These are phyloP conservation scores for Saccharomycopsis vini DNA, from an alignment of 805 yeast genomes.

Conservation along the genomic window DNA sequence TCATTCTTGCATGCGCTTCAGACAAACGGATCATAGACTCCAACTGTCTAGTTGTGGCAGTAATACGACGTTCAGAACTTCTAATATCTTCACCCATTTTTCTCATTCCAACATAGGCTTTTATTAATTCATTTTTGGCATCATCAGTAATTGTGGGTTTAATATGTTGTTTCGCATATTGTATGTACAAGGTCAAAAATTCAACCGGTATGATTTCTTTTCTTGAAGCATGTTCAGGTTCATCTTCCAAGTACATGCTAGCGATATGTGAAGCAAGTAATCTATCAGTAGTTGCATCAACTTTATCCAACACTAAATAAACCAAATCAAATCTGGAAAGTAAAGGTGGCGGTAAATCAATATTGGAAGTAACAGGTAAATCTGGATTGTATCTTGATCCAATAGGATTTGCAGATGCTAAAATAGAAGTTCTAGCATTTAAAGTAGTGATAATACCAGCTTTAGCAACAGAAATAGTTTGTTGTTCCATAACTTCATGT, in stretches of 20 bases:
- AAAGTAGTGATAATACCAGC: constrained; percentile 98
- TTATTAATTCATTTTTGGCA: constrained; percentile 79
- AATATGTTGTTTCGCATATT: constrained; percentile 81
- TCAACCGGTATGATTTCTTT: constrained; percentile 77
- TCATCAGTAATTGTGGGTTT: constrained; percentile 73
- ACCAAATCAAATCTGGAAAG: constrained; percentile 93
- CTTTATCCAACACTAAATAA: constrained; percentile 83
- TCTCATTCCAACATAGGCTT: constrained; percentile 87
- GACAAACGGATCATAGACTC: constrained; percentile 91
- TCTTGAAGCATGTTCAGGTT: constrained; percentile 59
- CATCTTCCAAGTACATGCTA: constrained; percentile 82
- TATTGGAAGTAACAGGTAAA: constrained; percentile 88
- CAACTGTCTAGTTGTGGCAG: constrained; percentile 96
- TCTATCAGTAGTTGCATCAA: constrained; percentile 77
- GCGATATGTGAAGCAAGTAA: constrained; percentile 87
- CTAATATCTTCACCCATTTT: constrained; percentile 87
- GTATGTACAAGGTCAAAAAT: constrained; percentile 78
- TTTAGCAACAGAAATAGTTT: constrained; percentile 94
- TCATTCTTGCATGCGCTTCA: constrained; percentile 97
- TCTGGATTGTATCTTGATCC: constrained; percentile 97
- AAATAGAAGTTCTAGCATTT: constrained; percentile 90
- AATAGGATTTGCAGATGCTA: constrained; percentile 98
- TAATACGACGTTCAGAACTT: constrained; percentile 78
- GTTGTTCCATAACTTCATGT: constrained; percentile 99
- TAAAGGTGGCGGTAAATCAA: constrained; percentile 93